A percentile compares a stretch with the other conserved stretches of the same genome.
phyloP scores from a whole-genome alignment of 306 rosid genomes.

The Dicorynia guianensis region DNA sequence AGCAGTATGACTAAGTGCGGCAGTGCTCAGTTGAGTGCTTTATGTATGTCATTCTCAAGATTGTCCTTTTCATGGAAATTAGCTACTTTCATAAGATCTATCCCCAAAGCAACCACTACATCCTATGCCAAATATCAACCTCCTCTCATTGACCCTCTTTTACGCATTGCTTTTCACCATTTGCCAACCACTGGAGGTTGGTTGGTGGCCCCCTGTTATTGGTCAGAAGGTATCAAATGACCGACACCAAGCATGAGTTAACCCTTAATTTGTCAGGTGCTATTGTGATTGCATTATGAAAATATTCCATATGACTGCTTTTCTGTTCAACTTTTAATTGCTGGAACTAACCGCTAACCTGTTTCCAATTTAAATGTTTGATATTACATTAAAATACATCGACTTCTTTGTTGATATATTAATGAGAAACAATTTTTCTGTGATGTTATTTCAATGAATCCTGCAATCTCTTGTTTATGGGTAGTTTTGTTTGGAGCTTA shows the following conservation, averaged over 20 bases:
- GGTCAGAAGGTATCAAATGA: not conserved
- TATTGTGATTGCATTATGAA: conserved; percentile 13
- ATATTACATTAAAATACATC: not conserved
- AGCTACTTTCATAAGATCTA: no score
- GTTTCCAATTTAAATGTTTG: not conserved
- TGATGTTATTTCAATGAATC: conserved; percentile 12
- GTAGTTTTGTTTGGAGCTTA: conserved; percentile 11
- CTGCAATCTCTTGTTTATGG: not conserved
- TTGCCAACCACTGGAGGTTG: not conserved
- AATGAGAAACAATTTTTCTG: not conserved
- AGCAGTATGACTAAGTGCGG: not conserved
- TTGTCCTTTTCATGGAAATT: no score
- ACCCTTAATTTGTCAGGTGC: not conserved
- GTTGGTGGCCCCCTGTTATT: not conserved
- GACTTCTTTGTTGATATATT: not conserved
- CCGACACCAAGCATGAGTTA: not conserved
- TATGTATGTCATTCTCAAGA: not conserved
- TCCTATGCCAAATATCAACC: no score
- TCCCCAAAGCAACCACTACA: no score
- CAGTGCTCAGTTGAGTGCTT: not conserved
- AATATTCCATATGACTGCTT: not conserved
- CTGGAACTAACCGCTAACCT: not conserved
- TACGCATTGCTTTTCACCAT: no score
- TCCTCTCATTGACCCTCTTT: no score
- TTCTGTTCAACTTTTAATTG: not conserved